Base-by-base conservation (phyloP, 2,329 filamentous ascomycete species). In the Trichophyton simii region DNA sequence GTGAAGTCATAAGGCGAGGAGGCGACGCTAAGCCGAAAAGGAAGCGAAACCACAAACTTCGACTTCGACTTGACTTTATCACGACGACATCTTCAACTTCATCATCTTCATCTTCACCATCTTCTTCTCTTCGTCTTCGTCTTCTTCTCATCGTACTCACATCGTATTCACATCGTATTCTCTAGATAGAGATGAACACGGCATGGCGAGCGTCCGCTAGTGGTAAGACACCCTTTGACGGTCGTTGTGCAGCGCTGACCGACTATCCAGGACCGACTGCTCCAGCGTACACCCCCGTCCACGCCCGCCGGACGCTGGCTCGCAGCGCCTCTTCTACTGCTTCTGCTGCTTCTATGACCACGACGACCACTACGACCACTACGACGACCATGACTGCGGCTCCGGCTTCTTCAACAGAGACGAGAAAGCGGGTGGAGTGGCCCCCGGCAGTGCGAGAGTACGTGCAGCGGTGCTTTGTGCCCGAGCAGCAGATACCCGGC, bases 401-500 rank as follows among this genome's bases (percentile, higher is more conserved):
- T 66, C 64, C 69, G 65, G 66, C 71, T 65, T 66, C 46, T 54
- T 28, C 50, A 25, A 31, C 59, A 44, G 20, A 44, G 42, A 28
- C n/a, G 54, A 57, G 59, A 34, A 62, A 62, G 28, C 58, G 59
- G 34, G 77, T 85, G 68, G 84, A 87, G 67, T 97, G 90, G 87
- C 86, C 91, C 36, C 78, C 83, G 50, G 83, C 87, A n/a, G 89
- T 97, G 63, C 88, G 91, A 68, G 80, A 82, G 66, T 97, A 96
- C 76, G 92, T 97, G 36, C 87, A 91, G 69, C 86, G 91, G 70
- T 91, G 91, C 28, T 97, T 97, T 72, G 84, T 88, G 58, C 82
- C 84, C 28, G 82, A 85, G 62, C 88, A 91, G 71, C 78, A 85
- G 66, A 81, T 88, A 64, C 69, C 81, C 3, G 80, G 82, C 44